A percentile compares a stretch with the other conserved stretches of the same genome.
Conservation (phyloP, 2,329 filamentous ascomycete species). For the Colletotrichum limetticola region DNA sequence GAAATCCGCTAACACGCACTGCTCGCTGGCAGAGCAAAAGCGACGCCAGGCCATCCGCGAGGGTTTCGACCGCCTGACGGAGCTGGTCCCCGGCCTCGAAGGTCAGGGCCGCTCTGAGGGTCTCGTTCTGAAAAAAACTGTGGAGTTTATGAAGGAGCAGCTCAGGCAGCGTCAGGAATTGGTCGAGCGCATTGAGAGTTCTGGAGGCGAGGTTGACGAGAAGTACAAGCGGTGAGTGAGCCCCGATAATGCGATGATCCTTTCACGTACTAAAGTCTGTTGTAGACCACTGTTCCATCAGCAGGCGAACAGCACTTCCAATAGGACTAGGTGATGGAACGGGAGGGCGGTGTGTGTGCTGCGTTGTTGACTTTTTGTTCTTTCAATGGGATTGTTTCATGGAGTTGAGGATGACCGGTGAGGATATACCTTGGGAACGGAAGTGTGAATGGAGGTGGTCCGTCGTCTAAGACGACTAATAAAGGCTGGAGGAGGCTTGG, state of each 20-base stretch:
- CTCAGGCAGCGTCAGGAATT: conserved; percentile 68
- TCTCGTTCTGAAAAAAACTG: conserved; percentile 79
- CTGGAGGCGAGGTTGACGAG: conserved; percentile 66
- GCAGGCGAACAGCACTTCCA: conserved; percentile 15
- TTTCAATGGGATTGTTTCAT: background rate
- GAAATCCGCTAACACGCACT: conserved; percentile 34
- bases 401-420: background rate
- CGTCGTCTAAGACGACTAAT: background rate
- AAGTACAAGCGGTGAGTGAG: conserved; percentile 54
- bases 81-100: conserved; percentile 82
- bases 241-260: background rate
- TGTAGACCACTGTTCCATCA: background rate
- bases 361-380: background rate
- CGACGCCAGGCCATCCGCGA: conserved; percentile 75
- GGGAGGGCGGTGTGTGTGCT: background rate
- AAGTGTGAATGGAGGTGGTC: background rate
- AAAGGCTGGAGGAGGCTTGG: background rate
- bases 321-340: background rate
- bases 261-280: background rate
- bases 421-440: conserved; percentile 10
- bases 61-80: conserved; percentile 84
- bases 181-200: conserved; percentile 67
- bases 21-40: conserved; percentile 51
- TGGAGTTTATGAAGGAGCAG: conserved; percentile 72
- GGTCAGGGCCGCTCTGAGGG: conserved; percentile 89